Base-by-base conservation (phyloP, 106 monocot species). In the Ottelia alismoides region DNA sequence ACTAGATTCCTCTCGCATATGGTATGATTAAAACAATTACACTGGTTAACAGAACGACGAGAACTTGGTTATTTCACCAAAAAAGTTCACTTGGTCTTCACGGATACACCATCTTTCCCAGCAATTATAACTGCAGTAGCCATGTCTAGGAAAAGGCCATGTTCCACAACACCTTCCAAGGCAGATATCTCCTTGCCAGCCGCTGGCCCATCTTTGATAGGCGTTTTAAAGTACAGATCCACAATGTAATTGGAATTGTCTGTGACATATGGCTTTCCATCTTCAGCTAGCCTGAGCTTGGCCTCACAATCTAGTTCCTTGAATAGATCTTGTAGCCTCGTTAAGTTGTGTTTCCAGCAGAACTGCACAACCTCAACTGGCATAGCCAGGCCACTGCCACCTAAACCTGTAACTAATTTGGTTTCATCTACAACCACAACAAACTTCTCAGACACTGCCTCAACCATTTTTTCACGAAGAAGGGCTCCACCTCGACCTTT, bases 331-430 rank as follows among this genome's bases (percentile, higher is more conserved):
- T n/a, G n/a, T n/a, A 79, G 52, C 66, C 89, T 82, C 1, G 47
- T 67, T 46, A 72, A 65, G 49, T 98, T 98, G 60, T 89, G 79
- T 52, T 90, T 85, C 98, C 90, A 98, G 60, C 98, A 90, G 65
- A 98, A 90, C 57, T 98, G 85, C 47, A 98, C 98, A 9, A 98
- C 98, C 62, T 90, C 98, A 25, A 98, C 98, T 0, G 89, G 98
- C 98, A 98, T 98, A 23, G 96, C 96, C 3, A 98, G 65, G 9
- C 90, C 90, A 50, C 90, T 90, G 17, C 98, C 98, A 18, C 98
- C 98, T 18, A 98, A 71, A 2, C 85, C 98, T 10, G 66, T 61
- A 19, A 98, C 90, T 2, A 99, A 74, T 49, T 99, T 99, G 19
- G 90, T 99, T 14, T 99, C 90, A 46, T 99, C 90, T 0, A 57